Conservation (phyloP, 2,329 filamentous ascomycete genomes). For the Fusarium multiceps region DNA sequence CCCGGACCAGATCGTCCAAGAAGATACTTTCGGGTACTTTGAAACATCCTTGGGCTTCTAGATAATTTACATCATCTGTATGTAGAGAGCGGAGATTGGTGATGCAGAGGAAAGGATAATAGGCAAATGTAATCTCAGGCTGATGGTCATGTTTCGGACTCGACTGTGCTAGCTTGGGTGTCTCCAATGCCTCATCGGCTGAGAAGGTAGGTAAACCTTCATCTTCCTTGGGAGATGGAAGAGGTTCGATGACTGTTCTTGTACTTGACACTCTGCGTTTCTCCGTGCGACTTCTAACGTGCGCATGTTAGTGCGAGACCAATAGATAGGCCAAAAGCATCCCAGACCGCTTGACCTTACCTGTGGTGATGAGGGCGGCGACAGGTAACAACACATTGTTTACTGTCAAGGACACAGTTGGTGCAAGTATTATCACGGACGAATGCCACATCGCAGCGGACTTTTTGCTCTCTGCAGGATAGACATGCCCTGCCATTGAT, state of each 20-base stretch:
- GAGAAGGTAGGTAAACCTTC: neutral
- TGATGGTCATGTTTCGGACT: neutral
- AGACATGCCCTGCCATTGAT: neutral
- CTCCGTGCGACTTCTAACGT: neutral
- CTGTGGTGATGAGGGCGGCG: neutral
- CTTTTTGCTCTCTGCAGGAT: neutral
- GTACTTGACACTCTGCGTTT: neutral
- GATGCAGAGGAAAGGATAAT: neutral
- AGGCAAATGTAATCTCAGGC: neutral
- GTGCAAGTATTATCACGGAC: neutral
- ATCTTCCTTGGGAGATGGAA: neutral
- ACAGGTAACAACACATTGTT: neutral
- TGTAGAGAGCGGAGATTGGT: neutral
- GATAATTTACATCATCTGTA: neutral
- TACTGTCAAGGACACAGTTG: neutral
- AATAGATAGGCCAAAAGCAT: rapidly evolving
- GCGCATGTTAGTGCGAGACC: neutral
- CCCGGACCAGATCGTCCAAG: neutral
- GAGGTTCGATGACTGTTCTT: neutral
- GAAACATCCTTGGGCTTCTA: neutral
- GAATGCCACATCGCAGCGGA: slow-evolving; percentile 2
- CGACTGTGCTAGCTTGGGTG: neutral
- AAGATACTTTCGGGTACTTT: neutral
- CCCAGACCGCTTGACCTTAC: neutral
- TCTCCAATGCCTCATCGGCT: neutral